phyloP scores from a whole-genome alignment of 176 grass and related monocot species.

The Oryza glaberrima region DNA sequence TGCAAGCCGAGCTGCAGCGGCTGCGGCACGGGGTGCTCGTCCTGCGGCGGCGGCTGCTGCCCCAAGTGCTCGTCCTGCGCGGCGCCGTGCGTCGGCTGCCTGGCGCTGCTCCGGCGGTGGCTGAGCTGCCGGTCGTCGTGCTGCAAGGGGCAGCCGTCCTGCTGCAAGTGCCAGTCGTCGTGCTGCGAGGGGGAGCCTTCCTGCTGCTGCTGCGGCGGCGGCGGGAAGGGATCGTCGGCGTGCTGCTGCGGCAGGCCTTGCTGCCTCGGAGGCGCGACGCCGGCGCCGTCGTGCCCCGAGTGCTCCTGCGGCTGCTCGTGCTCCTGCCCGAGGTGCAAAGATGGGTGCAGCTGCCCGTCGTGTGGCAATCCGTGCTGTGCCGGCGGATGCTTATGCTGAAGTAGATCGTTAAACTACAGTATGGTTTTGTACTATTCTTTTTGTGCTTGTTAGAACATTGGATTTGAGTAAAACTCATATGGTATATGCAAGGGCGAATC shows the following conservation, averaged over 20 bases:
- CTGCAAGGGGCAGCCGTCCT: constrained; percentile 46
- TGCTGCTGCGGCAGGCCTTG: constrained; percentile 42
- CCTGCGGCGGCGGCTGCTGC: not conserved
- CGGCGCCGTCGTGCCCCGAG: constrained; percentile 60
- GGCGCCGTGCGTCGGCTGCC: constrained; percentile 27
- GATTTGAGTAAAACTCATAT: constrained; percentile 3
- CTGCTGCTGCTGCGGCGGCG: constrained; percentile 3
- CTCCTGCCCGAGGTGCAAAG: constrained; percentile 64
- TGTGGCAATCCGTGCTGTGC: constrained; percentile 59
- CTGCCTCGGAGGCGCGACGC: constrained; percentile 6
- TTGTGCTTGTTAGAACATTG: not conserved
- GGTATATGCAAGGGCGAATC: not conserved
- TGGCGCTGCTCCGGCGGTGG: constrained; percentile 13
- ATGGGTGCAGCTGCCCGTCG: constrained; percentile 54
- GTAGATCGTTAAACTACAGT: not conserved
- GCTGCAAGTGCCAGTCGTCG: constrained; percentile 53
- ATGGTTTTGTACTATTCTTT: not conserved
- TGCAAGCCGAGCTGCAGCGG: no score
- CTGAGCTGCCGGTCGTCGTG: constrained; percentile 46
- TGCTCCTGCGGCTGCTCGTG: constrained; percentile 90
- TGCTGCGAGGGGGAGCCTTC: constrained; percentile 46
- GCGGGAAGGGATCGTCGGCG: constrained; percentile 1
- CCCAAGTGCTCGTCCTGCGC: constrained; percentile 10
- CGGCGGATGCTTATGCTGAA: constrained; percentile 69
- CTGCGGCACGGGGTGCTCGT: no score